Evolutionary conservation across 805 yeast genomes (phyloP).

Genomic region (Geotrichum ghanense): DNA sequence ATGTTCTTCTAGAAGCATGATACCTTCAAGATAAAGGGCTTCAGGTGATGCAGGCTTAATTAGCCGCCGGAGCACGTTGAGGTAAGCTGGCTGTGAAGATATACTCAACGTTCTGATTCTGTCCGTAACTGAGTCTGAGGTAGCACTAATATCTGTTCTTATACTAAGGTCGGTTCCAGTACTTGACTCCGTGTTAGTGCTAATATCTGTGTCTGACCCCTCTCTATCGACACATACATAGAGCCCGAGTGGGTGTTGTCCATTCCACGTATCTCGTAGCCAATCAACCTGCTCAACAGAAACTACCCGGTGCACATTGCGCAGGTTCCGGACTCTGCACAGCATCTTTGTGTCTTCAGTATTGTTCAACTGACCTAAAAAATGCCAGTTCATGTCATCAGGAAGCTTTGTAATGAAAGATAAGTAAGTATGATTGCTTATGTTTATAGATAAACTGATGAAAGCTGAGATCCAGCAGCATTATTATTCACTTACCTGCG

Average conservation of each 20-base stretch:
- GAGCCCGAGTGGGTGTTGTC: not conserved
- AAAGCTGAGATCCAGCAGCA: not conserved
- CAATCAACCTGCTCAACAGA: not conserved
- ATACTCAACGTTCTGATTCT: too few relatives aligned
- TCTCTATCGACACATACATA: not conserved
- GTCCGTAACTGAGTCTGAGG: too few relatives aligned
- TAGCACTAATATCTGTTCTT: too few relatives aligned
- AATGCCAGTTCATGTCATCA: not conserved
- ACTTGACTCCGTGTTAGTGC: too few relatives aligned
- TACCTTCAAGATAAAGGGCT: not conserved
- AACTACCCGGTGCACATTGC: constrained; percentile 6
- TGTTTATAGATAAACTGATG: too few relatives aligned
- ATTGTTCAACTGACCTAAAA: not conserved
- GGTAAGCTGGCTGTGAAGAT: too few relatives aligned
- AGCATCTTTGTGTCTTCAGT: constrained; percentile 23
- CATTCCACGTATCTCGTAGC: not conserved
- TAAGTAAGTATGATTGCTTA: too few relatives aligned
- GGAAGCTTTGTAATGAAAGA: not conserved
- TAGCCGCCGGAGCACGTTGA: too few relatives aligned
- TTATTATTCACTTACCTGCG: not conserved
- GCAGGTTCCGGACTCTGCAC: constrained; percentile 11
- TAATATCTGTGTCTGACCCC: too few relatives aligned
- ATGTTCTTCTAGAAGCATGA: not conserved
- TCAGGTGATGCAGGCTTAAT: not conserved
- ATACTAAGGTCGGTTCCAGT: too few relatives aligned